A percentile compares a stretch with the other conserved stretches of the same genome.
Conservation (phyloP, 164 flowering plant species). For the Vitis vinifera region DNA sequence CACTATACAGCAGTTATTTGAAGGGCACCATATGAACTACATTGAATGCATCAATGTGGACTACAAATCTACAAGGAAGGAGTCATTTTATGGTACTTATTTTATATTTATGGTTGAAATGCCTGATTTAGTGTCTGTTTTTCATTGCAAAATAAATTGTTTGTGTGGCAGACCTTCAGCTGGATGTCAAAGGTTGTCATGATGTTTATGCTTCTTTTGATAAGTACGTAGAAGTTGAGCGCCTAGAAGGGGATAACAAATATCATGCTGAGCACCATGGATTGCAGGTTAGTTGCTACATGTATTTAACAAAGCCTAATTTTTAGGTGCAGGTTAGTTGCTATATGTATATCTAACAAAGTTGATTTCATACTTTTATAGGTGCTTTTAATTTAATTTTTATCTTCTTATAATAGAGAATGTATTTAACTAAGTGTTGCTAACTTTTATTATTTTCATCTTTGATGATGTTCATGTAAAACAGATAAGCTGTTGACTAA, state of each 20-base stretch:
- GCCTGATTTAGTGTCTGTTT: not conserved
- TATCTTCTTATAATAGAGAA: too few species aligned
- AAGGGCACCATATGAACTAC: conserved; percentile 72
- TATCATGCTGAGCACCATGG: conserved; percentile 72
- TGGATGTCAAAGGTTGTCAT: conserved; percentile 74
- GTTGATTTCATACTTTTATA: too few species aligned
- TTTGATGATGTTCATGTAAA: not conserved
- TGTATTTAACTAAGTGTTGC: not conserved
- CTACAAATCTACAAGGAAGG: conserved; percentile 66
- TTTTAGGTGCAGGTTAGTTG: too few species aligned
- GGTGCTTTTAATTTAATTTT: too few species aligned
- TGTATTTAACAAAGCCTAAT: too few species aligned
- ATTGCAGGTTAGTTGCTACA: conserved; percentile 48
- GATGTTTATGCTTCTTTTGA: conserved; percentile 83
- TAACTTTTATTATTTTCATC: not conserved
- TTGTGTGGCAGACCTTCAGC: conserved; percentile 51
- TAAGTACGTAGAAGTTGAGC: conserved; percentile 71
- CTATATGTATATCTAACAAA: too few species aligned
- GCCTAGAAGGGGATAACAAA: conserved; percentile 69
- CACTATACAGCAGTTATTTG: conserved; percentile 73
- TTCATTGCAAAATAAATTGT: not conserved
- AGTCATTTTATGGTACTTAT: conserved; percentile 62
- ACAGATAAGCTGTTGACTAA: not conserved
- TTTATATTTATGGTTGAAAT: not conserved
- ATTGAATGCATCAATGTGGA: conserved; percentile 77